phyloP scores from a whole-genome alignment of 2,329 filamentous ascomycete species.

The Aspergillus oerlinghausenensis region DNA sequence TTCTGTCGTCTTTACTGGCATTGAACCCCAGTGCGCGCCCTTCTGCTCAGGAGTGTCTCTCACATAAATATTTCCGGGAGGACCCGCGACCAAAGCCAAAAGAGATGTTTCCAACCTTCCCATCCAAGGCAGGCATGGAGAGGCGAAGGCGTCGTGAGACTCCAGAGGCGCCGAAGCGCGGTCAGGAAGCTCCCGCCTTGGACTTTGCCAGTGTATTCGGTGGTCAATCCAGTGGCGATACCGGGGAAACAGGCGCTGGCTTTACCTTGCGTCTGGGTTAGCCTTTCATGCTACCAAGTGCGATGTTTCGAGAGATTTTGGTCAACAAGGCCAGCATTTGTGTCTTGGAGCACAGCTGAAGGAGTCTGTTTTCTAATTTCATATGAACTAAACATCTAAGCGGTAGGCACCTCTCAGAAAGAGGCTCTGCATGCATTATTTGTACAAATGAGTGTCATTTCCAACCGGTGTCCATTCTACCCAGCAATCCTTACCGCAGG shows the following conservation, averaged over 20 bases:
- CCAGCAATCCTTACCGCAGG: background rate
- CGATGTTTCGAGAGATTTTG: background rate
- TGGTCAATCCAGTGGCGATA: conserved; percentile 60
- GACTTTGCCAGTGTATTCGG: conserved; percentile 71
- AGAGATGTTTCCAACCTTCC: conserved; percentile 94
- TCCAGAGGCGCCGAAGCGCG: conserved; percentile 78
- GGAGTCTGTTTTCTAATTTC: background rate
- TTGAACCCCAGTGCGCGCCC: conserved; percentile 71
- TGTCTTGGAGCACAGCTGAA: background rate
- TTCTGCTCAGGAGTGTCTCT: conserved; percentile 66
- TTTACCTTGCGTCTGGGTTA: conserved; percentile 56
- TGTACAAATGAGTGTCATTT: background rate
- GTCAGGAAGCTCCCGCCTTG: conserved; percentile 59
- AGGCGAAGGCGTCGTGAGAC: conserved; percentile 66
- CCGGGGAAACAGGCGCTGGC: conserved; percentile 58
- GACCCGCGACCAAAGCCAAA: conserved; percentile 85
- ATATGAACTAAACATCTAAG: background rate
- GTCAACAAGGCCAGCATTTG: background rate
- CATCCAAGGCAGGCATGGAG: conserved; percentile 90
- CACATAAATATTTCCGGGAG: conserved; percentile 80
- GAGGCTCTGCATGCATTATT: background rate
- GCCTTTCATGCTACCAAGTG: background rate
- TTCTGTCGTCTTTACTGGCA: conserved; percentile 66
- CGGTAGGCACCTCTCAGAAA: background rate
- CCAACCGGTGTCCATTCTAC: background rate